These are phyloP conservation scores for Panicum virgatum DNA, from an alignment of 202 grass and related monocot species.

Conservation along the genomic window DNA sequence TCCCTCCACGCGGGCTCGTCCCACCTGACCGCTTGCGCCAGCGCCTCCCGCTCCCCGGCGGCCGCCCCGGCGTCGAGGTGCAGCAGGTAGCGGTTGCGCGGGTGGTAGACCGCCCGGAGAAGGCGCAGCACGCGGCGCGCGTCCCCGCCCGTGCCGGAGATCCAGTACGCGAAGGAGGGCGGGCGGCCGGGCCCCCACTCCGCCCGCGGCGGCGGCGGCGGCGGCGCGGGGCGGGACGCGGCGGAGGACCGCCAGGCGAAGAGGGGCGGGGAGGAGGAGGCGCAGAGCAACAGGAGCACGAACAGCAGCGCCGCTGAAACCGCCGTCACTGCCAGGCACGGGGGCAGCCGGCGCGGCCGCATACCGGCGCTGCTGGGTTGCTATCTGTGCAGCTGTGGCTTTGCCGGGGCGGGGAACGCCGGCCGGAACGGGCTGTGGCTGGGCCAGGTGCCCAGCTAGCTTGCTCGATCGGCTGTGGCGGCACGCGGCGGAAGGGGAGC, in stretches of 20 bases:
- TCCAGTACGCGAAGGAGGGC: slow-evolving; percentile 71
- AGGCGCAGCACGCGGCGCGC: slow-evolving; percentile 51
- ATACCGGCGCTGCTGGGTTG: not conserved
- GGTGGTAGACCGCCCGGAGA: slow-evolving; percentile 71
- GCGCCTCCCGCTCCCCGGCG: slow-evolving; percentile 36
- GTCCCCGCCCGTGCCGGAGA: slow-evolving; percentile 68
- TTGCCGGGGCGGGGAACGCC: not conserved
- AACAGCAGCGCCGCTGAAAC: not conserved
- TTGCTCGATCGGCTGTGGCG: not conserved
- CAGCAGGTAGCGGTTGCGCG: slow-evolving; percentile 76
- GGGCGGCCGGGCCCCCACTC: slow-evolving; percentile 21
- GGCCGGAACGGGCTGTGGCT: not conserved
- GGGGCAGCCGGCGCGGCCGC: slow-evolving; percentile 6
- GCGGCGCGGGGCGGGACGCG: accelerated
- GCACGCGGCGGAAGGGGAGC: not conserved
- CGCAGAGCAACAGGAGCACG: slow-evolving; percentile 11
- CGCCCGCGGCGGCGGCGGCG: not conserved
- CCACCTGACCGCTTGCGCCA: slow-evolving; percentile 31
- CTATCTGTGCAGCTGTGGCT: not conserved
- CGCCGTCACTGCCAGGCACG: not conserved
- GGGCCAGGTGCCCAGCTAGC: not conserved
- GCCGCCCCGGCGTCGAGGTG: slow-evolving; percentile 63
- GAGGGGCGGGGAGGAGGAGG: not conserved
- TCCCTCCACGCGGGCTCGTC: slow-evolving; percentile 35
- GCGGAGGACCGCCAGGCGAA: not conserved